Evolutionary conservation across 2,329 filamentous ascomycete genomes (phyloP).

Genomic region (Venturia carpophila): DNA sequence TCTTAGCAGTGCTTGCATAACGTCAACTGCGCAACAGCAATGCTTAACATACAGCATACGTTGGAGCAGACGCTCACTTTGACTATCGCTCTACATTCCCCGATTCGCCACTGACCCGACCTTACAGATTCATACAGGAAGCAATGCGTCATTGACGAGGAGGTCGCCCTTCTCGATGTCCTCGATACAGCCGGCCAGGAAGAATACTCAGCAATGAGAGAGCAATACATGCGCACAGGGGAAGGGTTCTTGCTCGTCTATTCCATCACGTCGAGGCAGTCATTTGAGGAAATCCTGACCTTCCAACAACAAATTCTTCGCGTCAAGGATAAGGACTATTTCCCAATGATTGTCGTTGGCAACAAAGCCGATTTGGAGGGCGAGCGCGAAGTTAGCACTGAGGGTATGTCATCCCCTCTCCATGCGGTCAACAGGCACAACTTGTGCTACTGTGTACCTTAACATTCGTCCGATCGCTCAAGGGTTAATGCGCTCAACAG

Average conservation of each 20-base stretch:
- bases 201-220: conserved; percentile 98
- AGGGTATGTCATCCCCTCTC: conserved; percentile 56
- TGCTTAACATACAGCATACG: neutral
- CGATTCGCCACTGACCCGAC: neutral
- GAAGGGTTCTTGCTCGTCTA: conserved; percentile 97
- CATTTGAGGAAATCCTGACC: conserved; percentile 96
- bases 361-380: conserved; percentile 98
- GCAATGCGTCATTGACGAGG: conserved; percentile 98
- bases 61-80: neutral
- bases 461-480: neutral
- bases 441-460: neutral
- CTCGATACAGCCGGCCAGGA: conserved; percentile 97
- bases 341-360: conserved; percentile 96
- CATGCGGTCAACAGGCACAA: neutral
- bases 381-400: conserved; percentile 83
- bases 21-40: neutral
- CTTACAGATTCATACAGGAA: conserved; percentile 92
- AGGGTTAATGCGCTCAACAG: conserved; percentile 41
- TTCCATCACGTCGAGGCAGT: conserved; percentile 94
- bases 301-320: conserved; percentile 98
- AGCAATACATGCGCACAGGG: conserved; percentile 99
- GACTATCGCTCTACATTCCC: neutral
- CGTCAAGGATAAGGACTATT: conserved; percentile 99
- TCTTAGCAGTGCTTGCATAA: neutral
- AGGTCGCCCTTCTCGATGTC: conserved; percentile 94